A percentile compares a stretch with the other conserved stretches of the same genome.
phyloP scores from a whole-genome alignment of 176 grass and related monocot species.

The Cymbopogon citratus region DNA sequence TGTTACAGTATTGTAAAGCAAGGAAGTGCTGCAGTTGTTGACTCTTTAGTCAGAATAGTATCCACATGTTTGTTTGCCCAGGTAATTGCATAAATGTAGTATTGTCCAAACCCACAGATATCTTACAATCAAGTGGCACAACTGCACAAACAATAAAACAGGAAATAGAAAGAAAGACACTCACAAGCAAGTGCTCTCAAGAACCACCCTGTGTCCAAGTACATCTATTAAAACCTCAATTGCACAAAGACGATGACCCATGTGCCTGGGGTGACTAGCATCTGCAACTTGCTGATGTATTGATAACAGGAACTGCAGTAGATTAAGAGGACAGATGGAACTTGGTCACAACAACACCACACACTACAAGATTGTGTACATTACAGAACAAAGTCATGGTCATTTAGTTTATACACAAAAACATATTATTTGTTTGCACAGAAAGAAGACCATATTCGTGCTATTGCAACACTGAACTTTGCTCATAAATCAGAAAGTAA shows the following conservation, averaged over 20 bases:
- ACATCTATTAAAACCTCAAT: slow-evolving; percentile 78
- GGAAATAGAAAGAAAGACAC: slow-evolving; percentile 25
- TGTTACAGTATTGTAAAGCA: neutral
- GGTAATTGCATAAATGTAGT: neutral
- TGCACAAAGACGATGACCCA: slow-evolving; percentile 60
- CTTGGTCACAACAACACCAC: slow-evolving; percentile 17
- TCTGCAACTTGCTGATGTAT: slow-evolving; percentile 86
- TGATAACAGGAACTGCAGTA: slow-evolving; percentile 74
- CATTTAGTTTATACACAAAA: neutral
- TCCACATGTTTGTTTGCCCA: neutral
- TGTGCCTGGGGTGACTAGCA: slow-evolving; percentile 72
- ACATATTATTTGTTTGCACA: neutral
- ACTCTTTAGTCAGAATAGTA: neutral
- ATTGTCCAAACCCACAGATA: neutral
- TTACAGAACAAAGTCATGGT: slow-evolving; percentile 5
- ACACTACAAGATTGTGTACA: neutral
- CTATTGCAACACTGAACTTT: neutral
- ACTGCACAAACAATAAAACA: slow-evolving; percentile 17
- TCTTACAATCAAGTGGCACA: neutral
- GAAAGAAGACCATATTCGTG: neutral
- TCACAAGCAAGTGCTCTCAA: slow-evolving; percentile 92
- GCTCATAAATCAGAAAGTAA: too few species aligned
- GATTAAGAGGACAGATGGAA: slow-evolving; percentile 6
- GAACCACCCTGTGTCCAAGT: slow-evolving; percentile 70
- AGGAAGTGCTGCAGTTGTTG: neutral